A percentile compares a stretch with the other conserved stretches of the same genome.
These are phyloP conservation scores for Puccinia horiana DNA, from an alignment of 1,284 basidiomycete species.

Conservation along the genomic window DNA sequence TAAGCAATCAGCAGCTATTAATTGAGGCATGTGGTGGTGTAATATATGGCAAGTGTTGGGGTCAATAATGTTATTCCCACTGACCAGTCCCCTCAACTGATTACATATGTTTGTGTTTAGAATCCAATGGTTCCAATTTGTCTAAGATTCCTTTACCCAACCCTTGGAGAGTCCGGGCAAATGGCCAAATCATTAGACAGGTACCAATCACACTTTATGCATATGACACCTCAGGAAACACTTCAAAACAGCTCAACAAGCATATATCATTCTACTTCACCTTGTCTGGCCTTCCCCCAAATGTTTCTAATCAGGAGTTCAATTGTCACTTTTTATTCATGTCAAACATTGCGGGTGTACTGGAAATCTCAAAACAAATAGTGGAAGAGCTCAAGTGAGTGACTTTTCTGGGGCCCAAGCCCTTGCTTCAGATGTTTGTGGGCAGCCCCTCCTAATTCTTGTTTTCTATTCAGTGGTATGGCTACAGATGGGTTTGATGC, in stretches of 20 bases:
- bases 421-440: not conserved
- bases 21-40: not conserved
- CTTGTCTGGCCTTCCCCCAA: conserved; percentile 57
- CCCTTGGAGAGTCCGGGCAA: conserved; percentile 35
- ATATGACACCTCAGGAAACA: conserved; percentile 62
- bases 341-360: not conserved
- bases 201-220: conserved; percentile 62
- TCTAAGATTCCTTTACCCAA: conserved; percentile 1
- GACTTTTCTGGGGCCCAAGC: not conserved
- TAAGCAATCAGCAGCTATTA: not conserved
- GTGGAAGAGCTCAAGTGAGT: conserved; percentile 59
- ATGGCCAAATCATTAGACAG: conserved; percentile 42
- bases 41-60: not conserved
- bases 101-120: not conserved
- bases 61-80: not conserved
- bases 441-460: not conserved
- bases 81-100: no score
- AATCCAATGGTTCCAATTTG: not conserved
- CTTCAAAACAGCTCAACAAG: conserved; percentile 62
- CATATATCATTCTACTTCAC: no score
- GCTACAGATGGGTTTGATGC: not conserved
- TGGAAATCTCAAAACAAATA: not conserved
- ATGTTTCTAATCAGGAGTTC: not conserved
- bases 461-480: not conserved
- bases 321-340: conserved; percentile 8